Evolutionary conservation across 2,329 filamentous ascomycete species (phyloP).

Genomic region (Neocatenulostroma microsporum): DNA sequence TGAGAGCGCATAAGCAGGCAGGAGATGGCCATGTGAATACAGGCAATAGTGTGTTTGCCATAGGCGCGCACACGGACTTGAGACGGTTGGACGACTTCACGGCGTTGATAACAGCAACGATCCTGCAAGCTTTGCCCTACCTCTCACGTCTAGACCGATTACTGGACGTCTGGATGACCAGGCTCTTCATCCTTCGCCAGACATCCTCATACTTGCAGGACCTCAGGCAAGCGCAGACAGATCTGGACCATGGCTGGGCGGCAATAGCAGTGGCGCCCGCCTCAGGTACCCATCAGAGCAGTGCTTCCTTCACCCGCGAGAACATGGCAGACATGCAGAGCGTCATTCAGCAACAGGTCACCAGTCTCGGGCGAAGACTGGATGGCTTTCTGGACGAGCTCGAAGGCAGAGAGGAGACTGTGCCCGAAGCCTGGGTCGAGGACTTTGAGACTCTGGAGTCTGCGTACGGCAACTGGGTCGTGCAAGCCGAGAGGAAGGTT

Average conservation of each 20-base stretch:
- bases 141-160: constrained; percentile 65
- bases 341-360: constrained; percentile 61
- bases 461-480: constrained; percentile 72
- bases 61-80: constrained; percentile 16
- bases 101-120: constrained; percentile 81
- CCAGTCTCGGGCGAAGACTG: constrained; percentile 61
- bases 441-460: constrained; percentile 72
- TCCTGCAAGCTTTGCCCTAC: constrained; percentile 79
- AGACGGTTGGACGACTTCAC: constrained; percentile 72
- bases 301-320: constrained; percentile 15
- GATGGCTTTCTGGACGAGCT: constrained; percentile 82
- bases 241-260: constrained; percentile 60
- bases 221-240: constrained; percentile 56
- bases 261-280: constrained; percentile 39
- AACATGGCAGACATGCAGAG: constrained; percentile 34
- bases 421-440: constrained; percentile 84
- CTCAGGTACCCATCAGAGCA: constrained; percentile 8
- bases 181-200: constrained; percentile 65
- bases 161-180: constrained; percentile 69
- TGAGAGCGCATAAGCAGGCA: constrained; percentile 64
- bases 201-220: constrained; percentile 61
- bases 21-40: constrained; percentile 40
- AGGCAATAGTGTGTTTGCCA: constrained; percentile 16
- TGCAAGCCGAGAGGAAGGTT: constrained; percentile 66
- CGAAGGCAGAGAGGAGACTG: constrained; percentile 72